Evolutionary conservation across 1,139 yeast species (phyloP), one percentile per base, ranked within the genome.

Genomic region (Saccharomyces hybrid): DNA sequence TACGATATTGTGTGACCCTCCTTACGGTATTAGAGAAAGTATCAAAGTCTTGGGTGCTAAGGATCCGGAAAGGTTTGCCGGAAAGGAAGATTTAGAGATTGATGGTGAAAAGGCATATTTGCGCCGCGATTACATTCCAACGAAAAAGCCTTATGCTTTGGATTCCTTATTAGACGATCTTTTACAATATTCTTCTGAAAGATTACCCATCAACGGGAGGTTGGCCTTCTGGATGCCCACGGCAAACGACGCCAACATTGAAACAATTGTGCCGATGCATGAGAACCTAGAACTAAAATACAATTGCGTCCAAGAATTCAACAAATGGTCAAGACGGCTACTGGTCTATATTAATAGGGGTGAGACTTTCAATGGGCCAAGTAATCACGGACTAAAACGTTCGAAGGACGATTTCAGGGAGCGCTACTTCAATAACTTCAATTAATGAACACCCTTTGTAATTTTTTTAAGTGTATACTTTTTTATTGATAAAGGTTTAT

Each of bases 171-270:
- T 95, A 49, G 87, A 84, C 62, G 97, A 91, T 67, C 73, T 95
- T 51, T 75, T 93, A 47, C 71, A 74, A 27, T 93, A 86, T 74
- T 80, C 96, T 0, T 82, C 93, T 1, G 75, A 77, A 8, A 79
- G 93, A 63, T 75, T 93, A 54, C 88, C 86, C 0, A 74, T 83
- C 2, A 80, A 80, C 9, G 97, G 97, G 0, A 74, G 98, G 58
- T 75, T 93, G 42, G 88, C 95, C 26, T 91, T 90, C 69, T 93
- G 99, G 99, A 88, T 93, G 95, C 99, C 99, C 0, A 87, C 96
- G 0, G 96, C 97, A 1, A 90, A 90, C 66, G 96, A 88, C 62
- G 96, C 88, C 60, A 84, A 82, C 61, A 70, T 75, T 11, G 83
- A 84, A 56, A 82, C 87, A 34, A 77, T 81, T 55, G 83, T 91